phyloP scores from a whole-genome alignment of 768 basidiomycete species.

The Paxillus involutus region DNA sequence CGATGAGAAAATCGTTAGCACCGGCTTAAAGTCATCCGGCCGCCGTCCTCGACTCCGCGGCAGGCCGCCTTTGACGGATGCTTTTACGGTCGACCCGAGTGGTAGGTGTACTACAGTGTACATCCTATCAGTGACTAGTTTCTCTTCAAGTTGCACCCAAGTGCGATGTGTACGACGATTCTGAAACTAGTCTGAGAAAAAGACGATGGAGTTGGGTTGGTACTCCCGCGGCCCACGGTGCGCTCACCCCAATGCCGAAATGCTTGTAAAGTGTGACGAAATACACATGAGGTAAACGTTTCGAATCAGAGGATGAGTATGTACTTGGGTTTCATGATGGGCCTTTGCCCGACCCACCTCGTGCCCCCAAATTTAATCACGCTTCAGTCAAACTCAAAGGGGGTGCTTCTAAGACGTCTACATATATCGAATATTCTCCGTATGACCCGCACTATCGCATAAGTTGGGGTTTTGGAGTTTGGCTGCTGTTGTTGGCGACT shows the following conservation, averaged over 20 bases:
- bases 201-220: not conserved
- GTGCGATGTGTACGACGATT: no score
- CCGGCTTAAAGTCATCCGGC: not conserved
- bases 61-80: no score
- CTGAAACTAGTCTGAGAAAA: no score
- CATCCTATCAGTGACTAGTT: not conserved
- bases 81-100: no score
- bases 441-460: constrained; percentile 12
- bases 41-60: not conserved
- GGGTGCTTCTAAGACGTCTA: not conserved
- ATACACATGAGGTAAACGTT: not conserved
- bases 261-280: not conserved
- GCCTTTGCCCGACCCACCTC: constrained; percentile 11
- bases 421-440: constrained; percentile 8
- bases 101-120: no score
- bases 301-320: not conserved
- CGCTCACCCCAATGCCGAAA: not conserved
- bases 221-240: not conserved
- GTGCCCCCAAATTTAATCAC: constrained; percentile 14
- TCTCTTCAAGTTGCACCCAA: not conserved
- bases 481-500: constrained; percentile 6
- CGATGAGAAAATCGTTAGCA: constrained; percentile 1
- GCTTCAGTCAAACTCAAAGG: constrained; percentile 14
- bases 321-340: constrained; percentile 1
- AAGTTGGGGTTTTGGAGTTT: constrained; percentile 1